Conservation (phyloP, 768 basidiomycete genomes). For the Kwoniella europaea region DNA sequence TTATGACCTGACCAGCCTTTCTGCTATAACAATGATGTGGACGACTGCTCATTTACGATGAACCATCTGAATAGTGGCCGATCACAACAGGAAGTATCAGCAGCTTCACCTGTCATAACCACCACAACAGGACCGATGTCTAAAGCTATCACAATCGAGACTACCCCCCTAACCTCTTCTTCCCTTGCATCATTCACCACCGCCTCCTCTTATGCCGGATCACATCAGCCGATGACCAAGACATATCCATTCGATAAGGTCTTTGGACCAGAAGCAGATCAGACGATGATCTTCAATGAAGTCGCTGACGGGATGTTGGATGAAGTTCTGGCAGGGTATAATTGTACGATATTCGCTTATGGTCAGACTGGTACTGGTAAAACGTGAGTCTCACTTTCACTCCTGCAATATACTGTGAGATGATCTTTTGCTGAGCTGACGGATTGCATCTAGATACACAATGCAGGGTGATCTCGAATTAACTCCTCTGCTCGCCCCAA, state of each 20-base stretch:
- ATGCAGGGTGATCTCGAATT: slow-evolving; percentile 85
- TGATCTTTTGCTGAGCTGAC: neutral
- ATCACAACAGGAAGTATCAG: slow-evolving; percentile 80
- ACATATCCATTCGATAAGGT: slow-evolving; percentile 95
- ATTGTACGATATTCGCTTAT: slow-evolving; percentile 96
- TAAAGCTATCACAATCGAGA: slow-evolving; percentile 79
- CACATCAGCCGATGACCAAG: slow-evolving; percentile 47
- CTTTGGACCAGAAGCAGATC: slow-evolving; percentile 96
- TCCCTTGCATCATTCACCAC: slow-evolving; percentile 47
- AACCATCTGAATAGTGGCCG: slow-evolving; percentile 60
- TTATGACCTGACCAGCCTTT: neutral
- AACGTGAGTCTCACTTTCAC: slow-evolving; percentile 68
- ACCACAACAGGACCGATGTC: slow-evolving; percentile 75
- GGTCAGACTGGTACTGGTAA: slow-evolving; percentile 99
- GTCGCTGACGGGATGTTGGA: slow-evolving; percentile 91
- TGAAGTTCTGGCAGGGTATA: slow-evolving; percentile 93
- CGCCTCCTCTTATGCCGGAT: slow-evolving; percentile 51
- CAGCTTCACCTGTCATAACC: slow-evolving; percentile 86
- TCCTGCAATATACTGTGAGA: neutral
- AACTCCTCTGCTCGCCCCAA: slow-evolving; percentile 74
- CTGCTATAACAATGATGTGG: neutral
- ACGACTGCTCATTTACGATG: neutral
- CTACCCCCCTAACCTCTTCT: slow-evolving; percentile 57
- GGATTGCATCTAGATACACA: slow-evolving; percentile 66
- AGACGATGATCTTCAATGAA: slow-evolving; percentile 88